phyloP scores from a whole-genome alignment of 176 grass and related monocot genomes.

The Urochloa ruziziensis region DNA sequence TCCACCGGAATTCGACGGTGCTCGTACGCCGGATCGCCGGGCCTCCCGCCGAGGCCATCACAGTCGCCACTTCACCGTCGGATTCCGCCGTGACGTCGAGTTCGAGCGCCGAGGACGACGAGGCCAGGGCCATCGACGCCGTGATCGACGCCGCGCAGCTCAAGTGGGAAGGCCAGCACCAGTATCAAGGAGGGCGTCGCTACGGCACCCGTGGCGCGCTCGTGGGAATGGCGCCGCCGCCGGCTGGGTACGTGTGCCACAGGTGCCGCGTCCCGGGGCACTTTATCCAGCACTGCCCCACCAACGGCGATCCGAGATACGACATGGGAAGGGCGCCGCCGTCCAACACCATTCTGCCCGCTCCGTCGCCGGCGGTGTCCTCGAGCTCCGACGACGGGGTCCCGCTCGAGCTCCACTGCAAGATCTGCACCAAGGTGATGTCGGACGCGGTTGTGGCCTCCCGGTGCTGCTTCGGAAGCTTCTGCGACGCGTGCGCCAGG shows the following conservation, averaged over 20 bases:
- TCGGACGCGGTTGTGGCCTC: not conserved
- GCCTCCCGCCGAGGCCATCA: slow-evolving; percentile 23
- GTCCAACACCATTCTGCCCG: not conserved
- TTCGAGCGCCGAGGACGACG: not conserved
- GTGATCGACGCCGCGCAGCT: slow-evolving; percentile 20
- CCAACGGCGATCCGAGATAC: slow-evolving; percentile 27
- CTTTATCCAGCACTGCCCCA: slow-evolving; percentile 36
- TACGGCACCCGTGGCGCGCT: not conserved
- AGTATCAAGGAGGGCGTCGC: not conserved
- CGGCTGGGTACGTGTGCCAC: slow-evolving; percentile 37
- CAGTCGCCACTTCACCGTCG: not conserved
- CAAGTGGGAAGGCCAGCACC: not conserved
- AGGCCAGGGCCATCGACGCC: slow-evolving; percentile 6
- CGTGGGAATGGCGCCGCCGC: not conserved
- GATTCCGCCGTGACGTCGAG: not conserved
- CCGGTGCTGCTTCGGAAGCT: slow-evolving; percentile 40
- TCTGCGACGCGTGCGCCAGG: slow-evolving; percentile 35
- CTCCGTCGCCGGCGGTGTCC: not conserved
- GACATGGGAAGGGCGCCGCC: not conserved
- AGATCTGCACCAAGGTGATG: slow-evolving; percentile 30
- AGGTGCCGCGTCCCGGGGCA: slow-evolving; percentile 30
- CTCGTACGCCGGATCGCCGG: slow-evolving; percentile 28
- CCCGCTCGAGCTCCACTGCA: slow-evolving; percentile 30
- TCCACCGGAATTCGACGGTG: slow-evolving; percentile 1
- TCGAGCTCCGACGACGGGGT: not conserved